Conservation (phyloP, 2,329 filamentous ascomycete genomes). For the Trichoderma hamatum region DNA sequence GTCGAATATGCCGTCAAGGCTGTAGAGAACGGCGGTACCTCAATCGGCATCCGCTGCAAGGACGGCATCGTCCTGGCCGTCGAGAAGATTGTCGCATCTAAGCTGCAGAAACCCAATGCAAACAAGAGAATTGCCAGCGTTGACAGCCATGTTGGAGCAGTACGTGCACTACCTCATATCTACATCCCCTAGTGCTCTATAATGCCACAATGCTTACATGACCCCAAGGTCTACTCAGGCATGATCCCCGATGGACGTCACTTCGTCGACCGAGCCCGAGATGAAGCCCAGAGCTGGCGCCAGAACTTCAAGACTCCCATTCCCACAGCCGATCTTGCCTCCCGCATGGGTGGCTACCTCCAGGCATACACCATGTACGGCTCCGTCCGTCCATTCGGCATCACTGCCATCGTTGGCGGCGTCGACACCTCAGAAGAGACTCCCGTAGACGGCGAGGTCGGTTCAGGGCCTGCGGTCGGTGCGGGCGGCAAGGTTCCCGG, state of each 20-base stretch:
- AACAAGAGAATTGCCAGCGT: conserved; percentile 98
- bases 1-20: conserved; percentile 99
- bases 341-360: conserved; percentile 92
- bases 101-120: conserved; percentile 89
- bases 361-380: conserved; percentile 98
- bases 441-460: conserved; percentile 88
- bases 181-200: background rate
- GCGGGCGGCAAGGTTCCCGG: conserved; percentile 79
- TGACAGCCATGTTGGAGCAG: conserved; percentile 90
- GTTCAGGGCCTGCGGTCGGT: conserved; percentile 74
- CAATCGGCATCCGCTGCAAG: conserved; percentile 94
- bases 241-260: conserved; percentile 94
- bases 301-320: conserved; percentile 94
- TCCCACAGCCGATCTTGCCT: conserved; percentile 81
- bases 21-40: conserved; percentile 96
- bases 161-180: conserved; percentile 56
- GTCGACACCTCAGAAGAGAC: conserved; percentile 88
- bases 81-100: conserved; percentile 95
- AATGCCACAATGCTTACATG: conserved; percentile 15
- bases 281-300: conserved; percentile 91
- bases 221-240: conserved; percentile 81
- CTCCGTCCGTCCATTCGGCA: conserved; percentile 93
- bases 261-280: conserved; percentile 90
- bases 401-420: conserved; percentile 90
- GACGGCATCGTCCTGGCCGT: conserved; percentile 94